Evolutionary conservation across 306 rosid species (phyloP), one percentile per base, ranked within the genome.

Genomic region (Begonia loranthoides): DNA sequence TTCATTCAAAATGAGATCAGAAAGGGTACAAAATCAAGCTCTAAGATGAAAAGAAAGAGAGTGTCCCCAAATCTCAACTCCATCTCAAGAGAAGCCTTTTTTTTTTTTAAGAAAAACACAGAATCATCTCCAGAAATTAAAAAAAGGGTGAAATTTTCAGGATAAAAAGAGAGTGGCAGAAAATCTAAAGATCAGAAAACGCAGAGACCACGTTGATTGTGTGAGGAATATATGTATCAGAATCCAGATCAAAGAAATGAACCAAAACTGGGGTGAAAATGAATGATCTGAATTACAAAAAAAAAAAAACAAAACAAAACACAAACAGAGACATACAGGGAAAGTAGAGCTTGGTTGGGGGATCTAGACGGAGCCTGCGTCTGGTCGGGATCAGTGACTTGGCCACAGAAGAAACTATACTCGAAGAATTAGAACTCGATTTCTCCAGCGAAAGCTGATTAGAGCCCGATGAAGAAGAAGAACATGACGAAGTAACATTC

Each of bases 311-410:
- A 73, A 46, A n/a, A n/a, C n/a, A n/a, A n/a, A 2, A 2, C 28
- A 22, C 9, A 41, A 5, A 45, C 13, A 50, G 45, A 57, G 34
- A 34, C 77, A n/a, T 80, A 90, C 95, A 90, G 4, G 95, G 99
- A 69, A 90, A 90, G 71, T 69, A 86, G 48, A 90, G 94, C 70
- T 90, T 90, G 73, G 76, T 90, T 45, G 94, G 50, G 58, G 99
- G 99, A 79, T 90, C 99, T 52, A 90, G 99, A 69, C 83, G 87
- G 57, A 90, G 92, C 62, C 87, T 80, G 55, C 87, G 72, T 71
- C 87, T 67, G 6, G 80, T 73, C 15, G 95, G 99, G 40, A 82
- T 76, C 57, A 90, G 61, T 55, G 99, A 90, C 66, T 90, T 90
- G 15, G 87, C 85, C 41, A 86, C 69, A 16, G 83, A 76, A 19